These are phyloP conservation scores for Serendipita sp. DNA, from an alignment of 768 basidiomycete genomes.

Conservation along the genomic window DNA sequence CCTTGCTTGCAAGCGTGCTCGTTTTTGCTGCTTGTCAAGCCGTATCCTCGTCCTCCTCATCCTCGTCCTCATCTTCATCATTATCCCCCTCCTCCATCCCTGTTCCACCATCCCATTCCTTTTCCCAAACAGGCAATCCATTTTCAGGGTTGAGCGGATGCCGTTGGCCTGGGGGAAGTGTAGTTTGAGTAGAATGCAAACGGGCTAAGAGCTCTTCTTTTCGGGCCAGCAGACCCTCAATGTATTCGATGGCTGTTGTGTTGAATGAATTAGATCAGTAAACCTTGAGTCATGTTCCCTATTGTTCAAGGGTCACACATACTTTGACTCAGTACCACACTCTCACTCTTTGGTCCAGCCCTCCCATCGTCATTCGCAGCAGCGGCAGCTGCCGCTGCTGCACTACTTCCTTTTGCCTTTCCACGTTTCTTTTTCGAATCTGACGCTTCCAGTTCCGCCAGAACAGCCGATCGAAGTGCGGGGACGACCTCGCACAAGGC, in stretches of 20 bases:
- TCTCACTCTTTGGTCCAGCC: slow-evolving; percentile 81
- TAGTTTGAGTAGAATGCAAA: slow-evolving; percentile 39
- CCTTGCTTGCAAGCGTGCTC: background rate
- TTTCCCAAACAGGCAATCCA: slow-evolving; percentile 49
- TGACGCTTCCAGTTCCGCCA: slow-evolving; percentile 48
- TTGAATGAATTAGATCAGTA: background rate
- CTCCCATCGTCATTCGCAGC: slow-evolving; percentile 56
- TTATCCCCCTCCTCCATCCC: slow-evolving; percentile 16
- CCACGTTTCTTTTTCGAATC: slow-evolving; percentile 19
- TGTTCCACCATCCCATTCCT: slow-evolving; percentile 67
- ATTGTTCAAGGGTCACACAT: slow-evolving; percentile 19
- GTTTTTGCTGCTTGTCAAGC: background rate
- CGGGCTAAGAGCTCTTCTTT: slow-evolving; percentile 41
- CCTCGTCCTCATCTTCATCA: slow-evolving; percentile 23
- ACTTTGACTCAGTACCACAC: slow-evolving; percentile 80
- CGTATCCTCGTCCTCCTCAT: slow-evolving; percentile 28
- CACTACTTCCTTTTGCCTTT: slow-evolving; percentile 14
- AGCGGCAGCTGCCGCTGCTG: slow-evolving; percentile 11
- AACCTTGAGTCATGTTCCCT: slow-evolving; percentile 4
- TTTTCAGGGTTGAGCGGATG: slow-evolving; percentile 22
- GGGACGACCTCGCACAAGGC: slow-evolving; percentile 74
- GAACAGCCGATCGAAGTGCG: slow-evolving; percentile 61
- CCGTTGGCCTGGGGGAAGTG: slow-evolving; percentile 46
- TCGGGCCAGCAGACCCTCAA: slow-evolving; percentile 47
- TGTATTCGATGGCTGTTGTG: slow-evolving; percentile 65